Evolutionary conservation across 495 filamentous ascomycete species (phyloP), one percentile per base, ranked within the genome.

Genomic region (Ramalina peruviana): DNA sequence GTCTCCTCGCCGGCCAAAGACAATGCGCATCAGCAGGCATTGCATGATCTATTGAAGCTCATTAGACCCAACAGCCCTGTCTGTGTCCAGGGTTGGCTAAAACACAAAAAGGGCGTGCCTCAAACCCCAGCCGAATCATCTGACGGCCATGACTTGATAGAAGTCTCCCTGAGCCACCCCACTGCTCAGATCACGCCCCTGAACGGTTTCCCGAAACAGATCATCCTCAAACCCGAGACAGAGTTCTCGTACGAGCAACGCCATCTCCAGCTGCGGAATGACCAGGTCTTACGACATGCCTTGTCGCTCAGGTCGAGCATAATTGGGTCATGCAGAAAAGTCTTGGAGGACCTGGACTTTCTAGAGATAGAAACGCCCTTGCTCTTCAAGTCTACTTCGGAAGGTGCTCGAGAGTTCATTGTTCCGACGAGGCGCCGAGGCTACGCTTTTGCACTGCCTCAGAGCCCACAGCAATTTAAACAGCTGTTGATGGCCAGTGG

Each of bases 391-490:
- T 95, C 90, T 4, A 97, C 93, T 0, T 90, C 92, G 1, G 92
- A 98, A 67, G 92, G 92, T 9, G 93, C 92, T 1, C 70, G 90
- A 25, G 92, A 98, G 64, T 98, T 97, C 54, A 59, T 98, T n/a
- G 88, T 98, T 3, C 92, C 92, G 0, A 93, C 90, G 0, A 71
- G 92, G 19, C 73, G 70, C 17, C 72, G 68, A 25, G 88, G 86
- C 0, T 62, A 81, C 23, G 85, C 84, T 19, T 98, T 97, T 66
- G 92, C 93, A 11, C 65, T 98, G 21, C 88, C 92, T 0, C 92
- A 98, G 59, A 96, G 89, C 51, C 92, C 92, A 7, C 92, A 98
- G 66, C 92, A 98, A 62, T 97, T 95, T 64, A 98, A 98, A 65
- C 92, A 98, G 66, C 90, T 97, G 39, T 73, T 98, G 17, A 96